These are phyloP conservation scores for Physocladia obscura DNA, from an alignment of 192 early-diverging fungal species.

Conservation along the genomic window DNA sequence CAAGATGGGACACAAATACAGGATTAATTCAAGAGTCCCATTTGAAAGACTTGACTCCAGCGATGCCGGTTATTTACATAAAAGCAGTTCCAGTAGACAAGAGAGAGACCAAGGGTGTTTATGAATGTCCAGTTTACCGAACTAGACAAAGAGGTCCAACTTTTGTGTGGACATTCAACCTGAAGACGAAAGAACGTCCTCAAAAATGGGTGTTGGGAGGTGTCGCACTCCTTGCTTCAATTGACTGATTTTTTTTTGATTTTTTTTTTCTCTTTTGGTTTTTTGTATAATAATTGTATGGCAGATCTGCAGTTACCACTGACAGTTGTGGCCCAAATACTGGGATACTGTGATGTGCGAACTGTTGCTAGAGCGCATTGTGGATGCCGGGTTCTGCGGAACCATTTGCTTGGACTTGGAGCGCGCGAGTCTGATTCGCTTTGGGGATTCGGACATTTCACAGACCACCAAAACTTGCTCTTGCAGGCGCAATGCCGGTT, in stretches of 20 bases:
- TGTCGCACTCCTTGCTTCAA: constrained; percentile 52
- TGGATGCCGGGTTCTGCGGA: background rate
- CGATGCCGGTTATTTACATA: constrained; percentile 69
- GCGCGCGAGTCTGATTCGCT: background rate
- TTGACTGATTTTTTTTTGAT: constrained; percentile 30
- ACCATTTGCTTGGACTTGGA: background rate
- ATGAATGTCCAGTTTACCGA: constrained; percentile 66
- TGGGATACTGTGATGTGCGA: constrained; percentile 1
- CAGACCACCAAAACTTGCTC: background rate
- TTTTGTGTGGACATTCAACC: constrained; percentile 66
- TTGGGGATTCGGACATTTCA: background rate
- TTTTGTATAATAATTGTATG: background rate
- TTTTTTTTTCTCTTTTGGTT: background rate
- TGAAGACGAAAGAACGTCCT: constrained; percentile 65
- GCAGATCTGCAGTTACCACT: constrained; percentile 1
- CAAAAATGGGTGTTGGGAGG: constrained; percentile 67
- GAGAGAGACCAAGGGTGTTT: constrained; percentile 64
- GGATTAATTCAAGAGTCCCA: constrained; percentile 65
- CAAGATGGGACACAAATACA: constrained; percentile 64
- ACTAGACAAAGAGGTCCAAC: constrained; percentile 64
- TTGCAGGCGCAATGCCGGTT: background rate
- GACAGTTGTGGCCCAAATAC: constrained; percentile 3
- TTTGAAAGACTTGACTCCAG: constrained; percentile 62
- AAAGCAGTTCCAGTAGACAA: constrained; percentile 66
- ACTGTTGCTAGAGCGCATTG: background rate